phyloP scores from a whole-genome alignment of 2,329 filamentous ascomycete genomes.

The Neocucurbitaria cava region DNA sequence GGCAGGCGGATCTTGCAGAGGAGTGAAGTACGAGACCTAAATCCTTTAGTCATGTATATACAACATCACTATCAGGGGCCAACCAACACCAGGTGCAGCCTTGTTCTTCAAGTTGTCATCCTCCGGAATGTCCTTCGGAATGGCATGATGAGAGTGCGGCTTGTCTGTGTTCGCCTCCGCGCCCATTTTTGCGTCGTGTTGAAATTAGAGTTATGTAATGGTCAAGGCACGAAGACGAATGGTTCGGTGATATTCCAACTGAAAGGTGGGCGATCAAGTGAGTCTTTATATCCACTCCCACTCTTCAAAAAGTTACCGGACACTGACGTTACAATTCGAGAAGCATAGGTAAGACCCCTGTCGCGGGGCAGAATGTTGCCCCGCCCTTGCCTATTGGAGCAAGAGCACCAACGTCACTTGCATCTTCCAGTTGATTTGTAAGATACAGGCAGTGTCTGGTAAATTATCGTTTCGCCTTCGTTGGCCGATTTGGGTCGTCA shows the following conservation, averaged over 20 bases:
- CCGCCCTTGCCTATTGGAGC: conserved; percentile 21
- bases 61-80: background rate
- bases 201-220: background rate
- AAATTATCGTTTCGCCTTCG: background rate
- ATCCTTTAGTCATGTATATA: conserved; percentile 6
- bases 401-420: conserved; percentile 6
- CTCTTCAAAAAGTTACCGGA: conserved; percentile 21
- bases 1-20: conserved; percentile 54
- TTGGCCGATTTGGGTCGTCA: background rate
- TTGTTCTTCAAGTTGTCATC: conserved; percentile 50
- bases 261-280: conserved; percentile 6
- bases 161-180: conserved; percentile 29
- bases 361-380: conserved; percentile 20
- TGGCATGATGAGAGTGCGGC: conserved; percentile 41
- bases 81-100: conserved; percentile 50
- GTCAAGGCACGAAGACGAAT: background rate
- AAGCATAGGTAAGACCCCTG: conserved; percentile 7
- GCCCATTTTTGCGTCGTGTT: conserved; percentile 24
- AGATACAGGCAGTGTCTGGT: conserved; percentile 15
- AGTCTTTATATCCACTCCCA: conserved; percentile 34
- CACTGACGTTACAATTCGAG: conserved; percentile 24
- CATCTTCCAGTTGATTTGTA: conserved; percentile 29
- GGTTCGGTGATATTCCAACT: conserved; percentile 3
- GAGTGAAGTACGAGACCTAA: conserved; percentile 57
- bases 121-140: conserved; percentile 37